A percentile compares a stretch with the other conserved stretches of the same genome.
These are phyloP conservation scores for Castanea mollissima DNA, from an alignment of 306 rosid species.

Conservation along the genomic window DNA sequence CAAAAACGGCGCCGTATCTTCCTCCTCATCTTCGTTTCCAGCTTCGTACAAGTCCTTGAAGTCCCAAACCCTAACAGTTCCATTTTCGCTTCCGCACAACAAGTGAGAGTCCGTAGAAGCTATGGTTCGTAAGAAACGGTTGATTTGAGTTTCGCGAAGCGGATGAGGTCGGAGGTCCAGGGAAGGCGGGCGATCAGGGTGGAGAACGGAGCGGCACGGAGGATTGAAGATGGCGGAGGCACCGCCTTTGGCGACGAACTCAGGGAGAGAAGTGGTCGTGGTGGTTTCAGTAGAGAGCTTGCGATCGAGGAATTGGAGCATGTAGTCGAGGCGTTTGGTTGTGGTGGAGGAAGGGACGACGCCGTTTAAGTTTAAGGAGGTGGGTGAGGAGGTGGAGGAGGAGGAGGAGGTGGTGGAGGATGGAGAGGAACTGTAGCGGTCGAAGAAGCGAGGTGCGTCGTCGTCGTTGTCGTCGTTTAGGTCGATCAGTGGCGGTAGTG, in stretches of 20 bases:
- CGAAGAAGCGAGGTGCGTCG: neutral
- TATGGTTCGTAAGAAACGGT: constrained; percentile 62
- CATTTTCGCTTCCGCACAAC: constrained; percentile 79
- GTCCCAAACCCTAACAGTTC: constrained; percentile 60
- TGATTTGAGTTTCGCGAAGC: constrained; percentile 78
- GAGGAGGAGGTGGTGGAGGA: constrained; percentile 32
- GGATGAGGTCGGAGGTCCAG: constrained; percentile 87
- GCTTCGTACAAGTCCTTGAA: constrained; percentile 54
- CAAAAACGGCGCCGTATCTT: constrained; percentile 67
- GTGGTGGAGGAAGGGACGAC: constrained; percentile 52
- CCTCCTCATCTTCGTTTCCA: constrained; percentile 46
- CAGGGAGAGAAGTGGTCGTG: constrained; percentile 41
- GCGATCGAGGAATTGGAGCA: constrained; percentile 91
- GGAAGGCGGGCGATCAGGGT: constrained; percentile 71
- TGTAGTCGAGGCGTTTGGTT: constrained; percentile 74
- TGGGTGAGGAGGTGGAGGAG: constrained; percentile 30
- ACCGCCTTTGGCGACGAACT: constrained; percentile 74
- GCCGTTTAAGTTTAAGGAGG: constrained; percentile 15
- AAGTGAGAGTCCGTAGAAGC: constrained; percentile 58
- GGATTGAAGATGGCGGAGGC: constrained; percentile 59
- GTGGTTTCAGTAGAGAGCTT: constrained; percentile 43
- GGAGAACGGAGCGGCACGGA: constrained; percentile 65
- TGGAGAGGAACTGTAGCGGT: constrained; percentile 13
- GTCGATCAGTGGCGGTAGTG: too few relatives aligned
- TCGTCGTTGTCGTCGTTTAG: too few relatives aligned